Conservation (phyloP, 129 eudicot genomes). For the Chrysanthemum makinoi region DNA sequence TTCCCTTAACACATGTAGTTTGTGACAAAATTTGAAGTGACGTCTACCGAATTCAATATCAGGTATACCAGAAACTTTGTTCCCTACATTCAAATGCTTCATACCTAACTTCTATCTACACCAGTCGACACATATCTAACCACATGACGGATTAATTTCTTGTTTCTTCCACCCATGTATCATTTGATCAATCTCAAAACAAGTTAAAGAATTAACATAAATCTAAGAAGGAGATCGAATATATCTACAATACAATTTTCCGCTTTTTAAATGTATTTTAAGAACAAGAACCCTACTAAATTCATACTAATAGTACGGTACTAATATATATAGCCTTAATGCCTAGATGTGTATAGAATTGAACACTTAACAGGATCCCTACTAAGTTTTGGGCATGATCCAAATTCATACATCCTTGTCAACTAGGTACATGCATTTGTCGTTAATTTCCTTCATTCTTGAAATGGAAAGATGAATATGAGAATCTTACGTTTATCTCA, state of each 20-base stretch:
- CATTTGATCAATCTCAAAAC: background rate
- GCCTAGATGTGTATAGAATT: background rate
- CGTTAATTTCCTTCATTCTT: constrained; percentile 24
- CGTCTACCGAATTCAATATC: constrained; percentile 40
- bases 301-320: background rate
- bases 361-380: constrained; percentile 7
- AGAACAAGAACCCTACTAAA: constrained; percentile 10
- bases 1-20: constrained; percentile 20
- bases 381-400: constrained; percentile 17
- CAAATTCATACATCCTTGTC: constrained; percentile 24
- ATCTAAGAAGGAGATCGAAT: background rate
- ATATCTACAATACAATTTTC: background rate
- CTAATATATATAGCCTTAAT: background rate
- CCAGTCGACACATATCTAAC: constrained; percentile 39
- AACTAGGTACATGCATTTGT: constrained; percentile 26
- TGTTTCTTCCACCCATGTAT: background rate
- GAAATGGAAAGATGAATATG: constrained; percentile 23
- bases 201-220: background rate
- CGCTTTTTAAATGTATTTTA: background rate
- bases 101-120: constrained; percentile 43
- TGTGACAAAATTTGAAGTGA: constrained; percentile 41
- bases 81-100: constrained; percentile 46
- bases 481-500: constrained; percentile 19
- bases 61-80: constrained; percentile 68
- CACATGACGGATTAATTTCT: constrained; percentile 12